Evolutionary conservation across 352 stramenopile species (phyloP), one percentile per base, ranked within the genome.

Genomic region (Pythium phragmitis): DNA sequence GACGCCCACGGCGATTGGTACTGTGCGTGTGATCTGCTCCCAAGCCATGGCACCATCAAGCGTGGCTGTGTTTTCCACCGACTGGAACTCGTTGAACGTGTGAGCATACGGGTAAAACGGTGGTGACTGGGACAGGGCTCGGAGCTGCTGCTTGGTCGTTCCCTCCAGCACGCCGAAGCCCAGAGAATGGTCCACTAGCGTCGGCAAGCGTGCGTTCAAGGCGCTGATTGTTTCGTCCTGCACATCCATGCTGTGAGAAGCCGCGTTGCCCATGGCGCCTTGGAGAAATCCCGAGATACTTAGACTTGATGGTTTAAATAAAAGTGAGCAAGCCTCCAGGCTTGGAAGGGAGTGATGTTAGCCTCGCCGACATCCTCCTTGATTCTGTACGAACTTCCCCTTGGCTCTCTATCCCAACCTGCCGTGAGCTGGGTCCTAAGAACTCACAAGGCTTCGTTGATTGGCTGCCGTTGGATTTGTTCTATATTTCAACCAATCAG

Each of bases 81-180:
- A 56, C 12, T 56, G 12, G 49, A 56, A 56, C 23, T 41, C 30
- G 12, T 4, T 43, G 14, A 7, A 21, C 30, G 49, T 56, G 4
- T 23, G 28, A 2, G 28, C 17, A 12, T 43, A 12, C 2, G 49
- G 16, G 14, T 2, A 28, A 23, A 56, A 56, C 17, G 5, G 2
- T 28, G 49, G 49, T 23, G 49, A 16, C 49, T 6, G 5, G 6
- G 5, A 3, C 49, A 56, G 8, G 17, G 26, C 30, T 14, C 12
- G 5, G 23, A 56, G 49, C 49, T 56, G 49, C 49, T 56, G 49
- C 49, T 56, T 42, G 49, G 49, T 17, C 14, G 26, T 28, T 7
- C 49, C 49, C 26, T 43, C 49, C 9, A 43, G 28, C 14, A 23
- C 12, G 49, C 49, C 43, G 30, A 56, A 41, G 30, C 13, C 49